Percentiles rank a stretch among this genome's conserved stretches.
Evolutionary conservation across 2,329 filamentous ascomycete species (phyloP).

Genomic region (Lasiodiplodia sp.): DNA sequence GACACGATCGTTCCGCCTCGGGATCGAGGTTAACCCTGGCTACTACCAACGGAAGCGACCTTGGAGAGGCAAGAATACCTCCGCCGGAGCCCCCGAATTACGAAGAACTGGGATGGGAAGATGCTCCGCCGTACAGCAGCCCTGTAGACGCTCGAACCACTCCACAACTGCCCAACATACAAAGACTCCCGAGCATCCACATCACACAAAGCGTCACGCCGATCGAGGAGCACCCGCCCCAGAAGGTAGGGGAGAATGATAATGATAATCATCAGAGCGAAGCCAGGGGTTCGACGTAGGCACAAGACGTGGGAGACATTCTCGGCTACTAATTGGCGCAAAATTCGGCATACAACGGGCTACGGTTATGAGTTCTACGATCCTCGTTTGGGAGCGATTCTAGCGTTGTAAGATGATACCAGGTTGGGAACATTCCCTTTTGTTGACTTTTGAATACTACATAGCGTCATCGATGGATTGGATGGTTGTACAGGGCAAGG

Average conservation of each 20-base stretch:
- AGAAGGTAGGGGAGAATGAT: conserved; percentile 13
- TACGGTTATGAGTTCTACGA: conserved; percentile 25
- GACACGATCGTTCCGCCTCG: conserved; percentile 41
- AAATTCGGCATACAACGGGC: conserved; percentile 19
- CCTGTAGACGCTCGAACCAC: conserved; percentile 39
- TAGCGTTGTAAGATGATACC: conserved; percentile 29
- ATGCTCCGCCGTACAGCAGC: conserved; percentile 58
- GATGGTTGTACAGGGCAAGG: conserved; percentile 7
- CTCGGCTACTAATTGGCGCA: conserved; percentile 18
- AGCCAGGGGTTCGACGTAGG: neutral
- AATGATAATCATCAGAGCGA: conserved; percentile 9
- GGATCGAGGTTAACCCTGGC: conserved; percentile 26
- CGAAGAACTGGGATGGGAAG: conserved; percentile 44
- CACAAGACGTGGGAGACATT: neutral
- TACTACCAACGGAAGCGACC: conserved; percentile 16
- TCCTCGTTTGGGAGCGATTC: conserved; percentile 20
- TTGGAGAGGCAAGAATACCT: conserved; percentile 36
- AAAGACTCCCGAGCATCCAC: conserved; percentile 29
- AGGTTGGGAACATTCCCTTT: conserved; percentile 23
- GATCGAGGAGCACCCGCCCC: conserved; percentile 25
- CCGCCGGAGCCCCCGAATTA: conserved; percentile 47
- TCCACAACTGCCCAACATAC: conserved; percentile 12
- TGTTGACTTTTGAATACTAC: conserved; percentile 17
- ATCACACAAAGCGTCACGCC: conserved; percentile 25
- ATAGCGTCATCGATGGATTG: conserved; percentile 13